Conservation (phyloP, 768 basidiomycete species). For the Erythrobasidium yunnanense region DNA sequence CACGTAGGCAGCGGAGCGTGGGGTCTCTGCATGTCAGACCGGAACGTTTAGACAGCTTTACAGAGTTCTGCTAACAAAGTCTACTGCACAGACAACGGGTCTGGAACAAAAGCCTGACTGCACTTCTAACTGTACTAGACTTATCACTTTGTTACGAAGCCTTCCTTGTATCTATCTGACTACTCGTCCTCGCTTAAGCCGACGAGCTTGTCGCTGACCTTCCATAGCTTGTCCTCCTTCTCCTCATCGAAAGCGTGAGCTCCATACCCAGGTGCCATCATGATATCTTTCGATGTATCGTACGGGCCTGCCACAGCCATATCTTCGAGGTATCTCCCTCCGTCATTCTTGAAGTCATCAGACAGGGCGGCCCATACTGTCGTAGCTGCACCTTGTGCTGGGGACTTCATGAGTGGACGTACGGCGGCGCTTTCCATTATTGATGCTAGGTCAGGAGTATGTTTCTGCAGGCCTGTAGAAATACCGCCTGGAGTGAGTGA, state of each 20-base stretch:
- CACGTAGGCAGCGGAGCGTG: no score
- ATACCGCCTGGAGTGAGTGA: constrained; percentile 16
- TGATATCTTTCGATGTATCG: background rate
- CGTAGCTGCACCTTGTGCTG: constrained; percentile 2
- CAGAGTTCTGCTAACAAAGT: no score
- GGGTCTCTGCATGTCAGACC: no score
- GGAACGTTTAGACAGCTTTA: no score
- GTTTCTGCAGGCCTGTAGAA: constrained; percentile 2
- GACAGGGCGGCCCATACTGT: constrained; percentile 15
- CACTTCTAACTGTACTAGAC: no score
- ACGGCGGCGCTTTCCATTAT: background rate
- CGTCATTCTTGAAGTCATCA: background rate
- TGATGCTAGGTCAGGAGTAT: background rate
- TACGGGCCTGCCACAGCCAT: background rate
- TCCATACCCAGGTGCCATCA: background rate
- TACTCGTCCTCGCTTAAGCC: background rate
- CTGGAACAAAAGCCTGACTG: no score
- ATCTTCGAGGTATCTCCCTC: constrained; percentile 16
- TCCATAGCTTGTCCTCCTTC: constrained; percentile 7
- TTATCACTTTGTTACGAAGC: no score
- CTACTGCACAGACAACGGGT: no score
- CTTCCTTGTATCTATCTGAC: no score
- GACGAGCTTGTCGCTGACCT: constrained; percentile 8
- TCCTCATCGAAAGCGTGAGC: background rate
- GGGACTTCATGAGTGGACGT: constrained; percentile 5